Evolutionary conservation across 257 asterid genomes (phyloP).

Genomic region (Ballota nigra): DNA sequence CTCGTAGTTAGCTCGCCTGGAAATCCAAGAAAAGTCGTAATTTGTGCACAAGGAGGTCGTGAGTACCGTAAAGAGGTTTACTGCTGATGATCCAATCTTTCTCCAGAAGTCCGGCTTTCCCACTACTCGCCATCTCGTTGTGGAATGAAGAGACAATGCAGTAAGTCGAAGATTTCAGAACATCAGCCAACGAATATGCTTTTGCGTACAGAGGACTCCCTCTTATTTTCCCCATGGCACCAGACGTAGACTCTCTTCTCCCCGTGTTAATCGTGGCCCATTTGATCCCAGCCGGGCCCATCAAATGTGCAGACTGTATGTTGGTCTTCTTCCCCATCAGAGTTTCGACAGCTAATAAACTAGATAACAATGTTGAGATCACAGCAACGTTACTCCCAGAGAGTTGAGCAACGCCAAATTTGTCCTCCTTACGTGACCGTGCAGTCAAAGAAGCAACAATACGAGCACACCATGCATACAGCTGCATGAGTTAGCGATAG

Average conservation of each 20-base stretch:
- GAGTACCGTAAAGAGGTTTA: conserved; percentile 73
- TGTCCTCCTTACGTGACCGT: conserved; percentile 83
- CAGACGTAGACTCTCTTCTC: conserved; percentile 58
- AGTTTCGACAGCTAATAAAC: conserved; percentile 77
- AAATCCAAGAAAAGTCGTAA: conserved; percentile 71
- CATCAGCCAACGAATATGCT: conserved; percentile 82
- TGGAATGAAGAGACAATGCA: conserved; percentile 68
- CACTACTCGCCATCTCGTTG: conserved; percentile 65
- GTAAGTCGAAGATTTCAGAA: conserved; percentile 72
- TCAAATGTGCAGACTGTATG: conserved; percentile 53
- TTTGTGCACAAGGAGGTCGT: conserved; percentile 79
- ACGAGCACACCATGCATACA: conserved; percentile 80
- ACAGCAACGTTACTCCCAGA: conserved; percentile 83
- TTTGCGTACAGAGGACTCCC: conserved; percentile 68
- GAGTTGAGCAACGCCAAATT: conserved; percentile 88
- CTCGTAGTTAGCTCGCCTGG: conserved; percentile 50
- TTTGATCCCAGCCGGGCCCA: conserved; percentile 79
- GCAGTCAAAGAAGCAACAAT: conserved; percentile 72
- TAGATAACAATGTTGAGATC: conserved; percentile 65
- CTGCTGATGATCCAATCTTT: conserved; percentile 74
- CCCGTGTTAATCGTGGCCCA: conserved; percentile 84
- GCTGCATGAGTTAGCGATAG: too few relatives aligned
- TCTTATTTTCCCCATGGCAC: conserved; percentile 57
- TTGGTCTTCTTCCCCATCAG: conserved; percentile 84
- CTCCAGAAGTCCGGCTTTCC: conserved; percentile 69